Conservation (phyloP, 164 flowering plant species). For the Echeveria elegans region DNA sequence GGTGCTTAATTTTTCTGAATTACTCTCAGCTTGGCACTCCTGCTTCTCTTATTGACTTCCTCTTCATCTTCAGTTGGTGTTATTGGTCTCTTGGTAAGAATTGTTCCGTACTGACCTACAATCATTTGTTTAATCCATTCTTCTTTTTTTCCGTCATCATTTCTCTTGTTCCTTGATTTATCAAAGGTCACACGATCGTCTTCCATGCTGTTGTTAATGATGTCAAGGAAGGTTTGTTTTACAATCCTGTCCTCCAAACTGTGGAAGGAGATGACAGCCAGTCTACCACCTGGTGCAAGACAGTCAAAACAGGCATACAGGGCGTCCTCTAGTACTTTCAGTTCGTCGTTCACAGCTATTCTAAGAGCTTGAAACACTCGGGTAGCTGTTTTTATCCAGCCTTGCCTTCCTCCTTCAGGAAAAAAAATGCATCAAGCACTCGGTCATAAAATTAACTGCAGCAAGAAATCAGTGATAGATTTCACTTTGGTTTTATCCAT, state of each 20-base stretch:
- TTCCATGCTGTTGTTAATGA: slow-evolving; percentile 21
- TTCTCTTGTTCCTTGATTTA: slow-evolving; percentile 3
- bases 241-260: slow-evolving; percentile 98
- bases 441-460: neutral
- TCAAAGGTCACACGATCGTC: slow-evolving; percentile 11
- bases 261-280: slow-evolving; percentile 91
- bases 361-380: slow-evolving; percentile 92
- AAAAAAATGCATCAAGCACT: neutral
- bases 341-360: slow-evolving; percentile 94
- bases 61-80: slow-evolving; percentile 86
- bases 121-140: slow-evolving; percentile 62
- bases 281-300: slow-evolving; percentile 83
- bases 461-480: neutral
- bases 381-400: slow-evolving; percentile 98
- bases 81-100: slow-evolving; percentile 88
- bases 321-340: slow-evolving; percentile 58
- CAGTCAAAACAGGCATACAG: slow-evolving; percentile 62
- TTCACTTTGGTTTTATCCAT: neutral
- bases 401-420: slow-evolving; percentile 69
- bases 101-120: slow-evolving; percentile 42
- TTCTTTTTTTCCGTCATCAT: slow-evolving; percentile 25
- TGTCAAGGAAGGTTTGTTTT: slow-evolving; percentile 77
- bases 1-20: slow-evolving; percentile 43
- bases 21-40: slow-evolving; percentile 96
- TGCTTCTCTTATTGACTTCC: slow-evolving; percentile 45